Base-by-base conservation (phyloP, 2,329 filamentous ascomycete species). In the Chaetomium olivaceum region DNA sequence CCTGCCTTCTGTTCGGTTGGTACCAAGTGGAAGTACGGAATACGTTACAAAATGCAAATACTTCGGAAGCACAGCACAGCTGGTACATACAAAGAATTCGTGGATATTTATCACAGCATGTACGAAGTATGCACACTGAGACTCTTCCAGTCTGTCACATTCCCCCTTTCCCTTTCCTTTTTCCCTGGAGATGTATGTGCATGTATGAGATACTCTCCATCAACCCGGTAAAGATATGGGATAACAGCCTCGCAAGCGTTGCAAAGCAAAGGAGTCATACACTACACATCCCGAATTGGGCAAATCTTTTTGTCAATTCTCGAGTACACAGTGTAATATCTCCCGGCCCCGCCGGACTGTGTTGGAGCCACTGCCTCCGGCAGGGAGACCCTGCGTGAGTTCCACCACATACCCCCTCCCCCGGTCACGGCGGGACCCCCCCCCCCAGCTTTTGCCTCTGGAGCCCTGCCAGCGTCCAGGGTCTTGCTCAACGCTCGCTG, bases 391-490 rank as follows among this genome's bases (percentile, higher is more conserved):
- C 61, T 57, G 48, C 62, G 55, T 31, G 58, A 46, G 51, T 58
- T 61, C 55, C 61, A 62, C 63, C 58, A 19, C 58, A 56, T 46
- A 39, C 36, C 50, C 61, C 55, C 51, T 52, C 29, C 59, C 60
- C 67, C 58, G 52, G 61, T 63, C 61, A 52, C 65, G 61, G 65
- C 67, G 62, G 65, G 63, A 51, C 60, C 61, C 31, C 46, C 59
- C 63, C 59, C 63, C 61, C 60, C 52, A 56, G 14, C 39, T 63
- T 59, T 66, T 61, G 63, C 69, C 66, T 67, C 61, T 65, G 48
- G 16, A 62, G 39, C 39, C 33, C 39, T 57, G 58, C 66, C 52
- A 68, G 67, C 39, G 39, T 19, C 60, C 55, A 56, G 59, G 66
- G 57, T 63, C 58, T 50, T 61, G 55, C 25, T 57, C 59, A 61